phyloP scores from a whole-genome alignment of 164 flowering plant genomes.

The Platanus orientalis region DNA sequence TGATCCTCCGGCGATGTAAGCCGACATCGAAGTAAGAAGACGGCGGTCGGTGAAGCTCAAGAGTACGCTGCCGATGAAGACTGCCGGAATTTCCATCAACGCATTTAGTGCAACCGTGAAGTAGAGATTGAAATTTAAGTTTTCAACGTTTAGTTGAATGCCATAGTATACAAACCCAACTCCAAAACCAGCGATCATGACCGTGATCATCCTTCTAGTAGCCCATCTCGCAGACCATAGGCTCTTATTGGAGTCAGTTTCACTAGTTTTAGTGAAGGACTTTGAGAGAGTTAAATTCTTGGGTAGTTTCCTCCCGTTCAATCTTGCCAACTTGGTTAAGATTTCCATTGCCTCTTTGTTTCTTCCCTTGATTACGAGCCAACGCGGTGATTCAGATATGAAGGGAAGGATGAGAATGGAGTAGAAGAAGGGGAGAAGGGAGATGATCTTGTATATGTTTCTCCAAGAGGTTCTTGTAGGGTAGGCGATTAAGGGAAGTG shows the following conservation, averaged over 20 bases:
- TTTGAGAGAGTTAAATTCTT: slow-evolving; percentile 25
- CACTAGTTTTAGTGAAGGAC: slow-evolving; percentile 18
- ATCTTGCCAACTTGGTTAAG: slow-evolving; percentile 37
- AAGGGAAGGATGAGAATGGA: slow-evolving; percentile 41
- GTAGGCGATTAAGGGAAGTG: slow-evolving; percentile 57
- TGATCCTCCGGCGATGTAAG: slow-evolving; percentile 45
- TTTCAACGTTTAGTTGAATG: slow-evolving; percentile 51
- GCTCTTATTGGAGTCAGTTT: slow-evolving; percentile 9
- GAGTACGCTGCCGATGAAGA: slow-evolving; percentile 41
- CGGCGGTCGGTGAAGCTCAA: slow-evolving; percentile 40
- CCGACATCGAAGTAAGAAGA: slow-evolving; percentile 26
- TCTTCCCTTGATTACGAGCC: slow-evolving; percentile 50
- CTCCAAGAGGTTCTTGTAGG: slow-evolving; percentile 45
- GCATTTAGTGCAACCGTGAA: slow-evolving; percentile 51
- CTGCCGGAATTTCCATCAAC: slow-evolving; percentile 60
- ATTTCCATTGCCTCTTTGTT: slow-evolving; percentile 41
- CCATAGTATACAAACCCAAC: slow-evolving; percentile 66
- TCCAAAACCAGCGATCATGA: slow-evolving; percentile 55
- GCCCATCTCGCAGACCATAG: slow-evolving; percentile 53
- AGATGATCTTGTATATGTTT: slow-evolving; percentile 36
- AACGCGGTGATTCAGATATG: slow-evolving; percentile 56
- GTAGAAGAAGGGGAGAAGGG: slow-evolving; percentile 43
- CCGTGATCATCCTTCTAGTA: slow-evolving; percentile 31
- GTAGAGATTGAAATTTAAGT: slow-evolving; percentile 51
- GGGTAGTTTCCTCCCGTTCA: slow-evolving; percentile 45